Percentiles rank a stretch among this genome's conserved stretches.
phyloP scores from a whole-genome alignment of 805 yeast genomes.

The Wickerhamiella siamensis region DNA sequence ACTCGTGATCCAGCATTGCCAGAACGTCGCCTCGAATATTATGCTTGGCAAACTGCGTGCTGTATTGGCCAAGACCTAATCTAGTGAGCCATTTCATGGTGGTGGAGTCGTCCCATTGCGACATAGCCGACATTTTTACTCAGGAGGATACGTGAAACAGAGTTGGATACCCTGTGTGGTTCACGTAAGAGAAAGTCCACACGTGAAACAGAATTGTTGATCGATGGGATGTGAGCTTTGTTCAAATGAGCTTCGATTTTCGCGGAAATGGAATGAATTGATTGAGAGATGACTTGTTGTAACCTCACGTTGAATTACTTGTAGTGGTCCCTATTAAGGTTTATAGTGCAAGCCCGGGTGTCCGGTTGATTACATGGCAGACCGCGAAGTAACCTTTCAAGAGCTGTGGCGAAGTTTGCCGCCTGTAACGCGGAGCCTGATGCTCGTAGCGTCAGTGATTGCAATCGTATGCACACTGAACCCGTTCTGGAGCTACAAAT shows the following conservation, averaged over 20 bases:
- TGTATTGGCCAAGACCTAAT: slow-evolving; percentile 10
- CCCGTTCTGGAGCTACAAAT: slow-evolving; percentile 7
- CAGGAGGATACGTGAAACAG: too few species aligned
- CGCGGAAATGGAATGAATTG: too few species aligned
- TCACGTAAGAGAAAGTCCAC: not conserved
- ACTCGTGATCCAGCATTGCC: slow-evolving; percentile 52
- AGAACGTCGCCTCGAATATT: slow-evolving; percentile 62
- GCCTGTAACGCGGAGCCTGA: slow-evolving; percentile 10
- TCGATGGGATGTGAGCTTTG: too few species aligned
- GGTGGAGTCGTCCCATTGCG: slow-evolving; percentile 1
- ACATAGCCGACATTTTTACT: slow-evolving; percentile 2
- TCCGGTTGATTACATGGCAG: not conserved
- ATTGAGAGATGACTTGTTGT: too few species aligned
- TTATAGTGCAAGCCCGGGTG: too few species aligned
- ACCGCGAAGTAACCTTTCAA: slow-evolving; percentile 1
- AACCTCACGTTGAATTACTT: too few species aligned
- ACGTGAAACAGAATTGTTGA: not conserved
- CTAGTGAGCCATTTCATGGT: slow-evolving; percentile 1
- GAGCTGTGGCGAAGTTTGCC: slow-evolving; percentile 14
- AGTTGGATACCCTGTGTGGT: too few species aligned
- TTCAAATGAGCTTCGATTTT: too few species aligned
- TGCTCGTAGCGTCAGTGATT: slow-evolving; percentile 3
- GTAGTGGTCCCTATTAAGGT: too few species aligned
- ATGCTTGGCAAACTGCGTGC: slow-evolving; percentile 33
- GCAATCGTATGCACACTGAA: slow-evolving; percentile 2